Evolutionary conservation across 1,284 basidiomycete species (phyloP).

Genomic region (Cutaneotrichosporon cyanovorans): DNA sequence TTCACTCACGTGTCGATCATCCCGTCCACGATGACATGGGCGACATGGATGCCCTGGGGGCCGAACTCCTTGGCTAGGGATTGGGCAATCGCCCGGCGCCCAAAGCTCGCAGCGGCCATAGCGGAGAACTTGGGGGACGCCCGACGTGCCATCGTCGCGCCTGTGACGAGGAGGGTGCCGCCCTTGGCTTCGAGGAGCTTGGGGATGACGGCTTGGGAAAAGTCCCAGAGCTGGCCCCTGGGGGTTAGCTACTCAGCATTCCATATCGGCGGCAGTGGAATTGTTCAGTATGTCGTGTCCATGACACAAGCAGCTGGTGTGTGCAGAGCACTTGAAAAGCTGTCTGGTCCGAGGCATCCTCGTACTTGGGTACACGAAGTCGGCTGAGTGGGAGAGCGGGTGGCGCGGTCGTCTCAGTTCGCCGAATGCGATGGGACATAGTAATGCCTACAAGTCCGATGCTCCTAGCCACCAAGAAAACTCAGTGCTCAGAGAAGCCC

Average conservation of each 20-base stretch:
- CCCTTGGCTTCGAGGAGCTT: constrained; percentile 21
- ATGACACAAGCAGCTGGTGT: too few relatives aligned
- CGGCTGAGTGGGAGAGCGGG: neutral
- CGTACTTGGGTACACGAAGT: too few relatives aligned
- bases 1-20: constrained; percentile 27
- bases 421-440: neutral
- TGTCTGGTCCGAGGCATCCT: too few relatives aligned
- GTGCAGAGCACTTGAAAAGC: too few relatives aligned
- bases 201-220: constrained; percentile 34
- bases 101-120: constrained; percentile 37
- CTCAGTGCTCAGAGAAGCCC: too few relatives aligned
- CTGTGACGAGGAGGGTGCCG: constrained; percentile 41
- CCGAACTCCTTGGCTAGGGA: constrained; percentile 46
- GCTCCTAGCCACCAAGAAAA: neutral
- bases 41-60: constrained; percentile 45
- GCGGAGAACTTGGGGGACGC: constrained; percentile 29
- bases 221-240: constrained; percentile 25
- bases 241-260: neutral
- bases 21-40: constrained; percentile 46
- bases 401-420: neutral
- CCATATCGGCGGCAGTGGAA: too few relatives aligned
- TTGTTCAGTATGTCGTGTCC: too few relatives aligned
- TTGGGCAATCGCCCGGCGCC: constrained; percentile 33
- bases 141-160: constrained; percentile 37
- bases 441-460: neutral